Percentiles rank a stretch among this genome's conserved stretches.
These are phyloP conservation scores for Scheffersomyces insectosa DNA, from an alignment of 1,139 yeast genomes.

Conservation along the genomic window DNA sequence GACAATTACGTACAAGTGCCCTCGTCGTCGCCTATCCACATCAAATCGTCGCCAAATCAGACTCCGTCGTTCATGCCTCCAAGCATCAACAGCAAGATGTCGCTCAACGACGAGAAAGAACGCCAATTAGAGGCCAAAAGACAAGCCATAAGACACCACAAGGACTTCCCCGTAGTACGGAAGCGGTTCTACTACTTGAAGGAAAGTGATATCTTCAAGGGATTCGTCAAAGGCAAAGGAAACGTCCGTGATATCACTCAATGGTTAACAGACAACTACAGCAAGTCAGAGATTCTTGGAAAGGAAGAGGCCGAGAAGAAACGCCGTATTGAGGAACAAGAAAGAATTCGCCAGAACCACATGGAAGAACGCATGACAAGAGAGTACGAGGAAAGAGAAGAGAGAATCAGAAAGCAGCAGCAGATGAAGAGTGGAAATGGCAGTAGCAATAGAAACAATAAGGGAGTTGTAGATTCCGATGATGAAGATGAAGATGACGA, in stretches of 20 bases:
- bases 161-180: slow-evolving; percentile 50
- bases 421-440: neutral
- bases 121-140: slow-evolving; percentile 36
- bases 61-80: slow-evolving; percentile 5
- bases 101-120: slow-evolving; percentile 24
- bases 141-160: slow-evolving; percentile 42
- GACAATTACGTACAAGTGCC: slow-evolving; percentile 16
- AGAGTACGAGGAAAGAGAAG: slow-evolving; percentile 15
- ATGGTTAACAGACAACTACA: slow-evolving; percentile 43
- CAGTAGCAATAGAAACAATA: slow-evolving; percentile 13
- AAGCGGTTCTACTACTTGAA: slow-evolving; percentile 47
- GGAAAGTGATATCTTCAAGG: slow-evolving; percentile 57
- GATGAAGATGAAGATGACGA: slow-evolving; percentile 13
- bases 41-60: slow-evolving; percentile 13
- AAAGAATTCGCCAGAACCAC: slow-evolving; percentile 12
- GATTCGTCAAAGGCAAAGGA: slow-evolving; percentile 60
- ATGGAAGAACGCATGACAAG: slow-evolving; percentile 15
- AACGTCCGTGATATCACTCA: slow-evolving; percentile 55
- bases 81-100: slow-evolving; percentile 1
- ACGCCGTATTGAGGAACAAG: slow-evolving; percentile 8
- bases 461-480: slow-evolving; percentile 5
- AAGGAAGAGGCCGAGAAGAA: slow-evolving; percentile 23
- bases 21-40: slow-evolving; percentile 15
- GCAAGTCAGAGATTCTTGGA: slow-evolving; percentile 29
- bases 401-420: slow-evolving; percentile 8